phyloP scores from a whole-genome alignment of 305 asterid species.

The Rubia tinctorum region DNA sequence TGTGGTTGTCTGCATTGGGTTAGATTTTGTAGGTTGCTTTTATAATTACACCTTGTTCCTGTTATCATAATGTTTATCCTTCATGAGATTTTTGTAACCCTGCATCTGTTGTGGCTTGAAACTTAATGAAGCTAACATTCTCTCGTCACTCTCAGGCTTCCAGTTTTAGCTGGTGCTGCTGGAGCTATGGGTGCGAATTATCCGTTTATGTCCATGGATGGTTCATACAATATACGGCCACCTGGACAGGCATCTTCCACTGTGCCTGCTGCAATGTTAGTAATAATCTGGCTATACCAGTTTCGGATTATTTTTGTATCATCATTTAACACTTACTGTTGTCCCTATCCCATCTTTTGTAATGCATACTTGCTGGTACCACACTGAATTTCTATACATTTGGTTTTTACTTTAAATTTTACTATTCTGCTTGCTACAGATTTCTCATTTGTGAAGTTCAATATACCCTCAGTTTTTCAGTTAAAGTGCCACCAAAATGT shows the following conservation, averaged over 20 bases:
- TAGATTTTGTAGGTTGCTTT: background rate
- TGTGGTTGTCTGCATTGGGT: background rate
- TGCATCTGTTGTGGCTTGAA: background rate
- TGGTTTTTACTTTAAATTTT: background rate
- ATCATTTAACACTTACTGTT: background rate
- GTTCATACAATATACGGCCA: conserved; percentile 67
- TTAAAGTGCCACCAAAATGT: background rate
- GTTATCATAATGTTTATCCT: background rate
- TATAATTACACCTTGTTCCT: background rate
- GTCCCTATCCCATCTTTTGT: background rate
- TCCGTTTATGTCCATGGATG: conserved; percentile 78
- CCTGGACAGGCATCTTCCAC: conserved; percentile 62
- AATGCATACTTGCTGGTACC: background rate
- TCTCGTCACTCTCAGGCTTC: conserved; percentile 55
- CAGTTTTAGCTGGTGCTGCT: conserved; percentile 95
- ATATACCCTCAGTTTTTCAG: background rate
- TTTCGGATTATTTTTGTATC: background rate
- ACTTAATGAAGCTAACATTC: background rate
- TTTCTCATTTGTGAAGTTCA: background rate
- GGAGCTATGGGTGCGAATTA: conserved; percentile 79
- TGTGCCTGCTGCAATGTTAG: conserved; percentile 57
- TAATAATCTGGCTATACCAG: background rate
- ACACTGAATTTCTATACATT: background rate
- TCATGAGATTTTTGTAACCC: background rate
- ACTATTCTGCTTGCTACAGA: background rate